Evolutionary conservation across 108 stramenopile species (phyloP).

Genomic region (Fragilariopsis cylindrus): DNA sequence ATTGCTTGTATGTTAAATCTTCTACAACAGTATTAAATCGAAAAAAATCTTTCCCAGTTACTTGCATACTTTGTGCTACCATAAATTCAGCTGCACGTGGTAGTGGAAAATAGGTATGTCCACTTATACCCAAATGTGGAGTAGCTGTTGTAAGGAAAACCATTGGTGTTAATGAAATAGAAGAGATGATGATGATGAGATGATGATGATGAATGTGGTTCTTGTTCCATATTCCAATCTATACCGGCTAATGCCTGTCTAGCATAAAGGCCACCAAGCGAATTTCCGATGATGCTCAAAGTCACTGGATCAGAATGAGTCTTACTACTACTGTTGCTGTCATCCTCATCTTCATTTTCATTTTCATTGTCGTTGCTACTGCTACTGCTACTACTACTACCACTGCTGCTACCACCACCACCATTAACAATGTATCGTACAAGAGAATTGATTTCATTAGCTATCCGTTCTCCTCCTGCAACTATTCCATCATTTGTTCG

Average conservation of each 20-base stretch:
- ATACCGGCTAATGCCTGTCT: constrained; percentile 67
- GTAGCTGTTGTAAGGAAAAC: constrained; percentile 78
- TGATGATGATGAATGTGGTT: constrained; percentile 7
- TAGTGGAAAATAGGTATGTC: constrained; percentile 67
- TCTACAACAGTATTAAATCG: constrained; percentile 47
- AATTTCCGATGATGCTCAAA: constrained; percentile 73
- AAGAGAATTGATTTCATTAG: constrained; percentile 59
- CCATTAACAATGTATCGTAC: constrained; percentile 23
- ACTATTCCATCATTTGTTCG: constrained; percentile 69
- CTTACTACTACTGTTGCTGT: no score
- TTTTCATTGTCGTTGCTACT: no score
- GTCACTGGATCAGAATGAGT: constrained; percentile 24
- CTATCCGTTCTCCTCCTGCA: constrained; percentile 61
- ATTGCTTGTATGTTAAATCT: constrained; percentile 41
- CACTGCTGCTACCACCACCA: constrained; percentile 10
- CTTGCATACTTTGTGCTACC: constrained; percentile 49
- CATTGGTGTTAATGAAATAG: constrained; percentile 37
- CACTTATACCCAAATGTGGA: constrained; percentile 74
- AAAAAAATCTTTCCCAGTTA: constrained; percentile 65
- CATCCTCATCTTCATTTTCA: no score
- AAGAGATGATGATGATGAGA: constrained; percentile 7
- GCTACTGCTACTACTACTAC: not conserved
- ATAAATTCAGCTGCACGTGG: constrained; percentile 55
- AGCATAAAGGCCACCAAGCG: constrained; percentile 78
- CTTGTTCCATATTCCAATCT: constrained; percentile 12